A percentile compares a stretch with the other conserved stretches of the same genome.
phyloP scores from a whole-genome alignment of 306 rosid species.

The Canavalia ensiformis region DNA sequence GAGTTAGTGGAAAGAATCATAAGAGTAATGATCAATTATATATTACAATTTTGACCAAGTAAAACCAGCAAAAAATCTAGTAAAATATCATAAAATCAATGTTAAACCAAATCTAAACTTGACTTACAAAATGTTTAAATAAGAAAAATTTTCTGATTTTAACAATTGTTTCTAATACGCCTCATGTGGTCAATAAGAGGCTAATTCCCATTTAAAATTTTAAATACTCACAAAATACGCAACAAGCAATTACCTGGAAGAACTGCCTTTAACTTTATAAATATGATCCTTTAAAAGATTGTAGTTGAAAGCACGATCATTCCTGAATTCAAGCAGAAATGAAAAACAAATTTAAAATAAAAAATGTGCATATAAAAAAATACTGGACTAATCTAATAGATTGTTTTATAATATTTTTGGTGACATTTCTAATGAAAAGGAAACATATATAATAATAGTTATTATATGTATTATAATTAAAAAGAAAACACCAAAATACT shows the following conservation, averaged over 20 bases:
- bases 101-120: too few species aligned
- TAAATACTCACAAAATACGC: too few species aligned
- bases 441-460: not conserved
- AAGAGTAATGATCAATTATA: too few species aligned
- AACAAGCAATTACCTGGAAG: conserved; percentile 36
- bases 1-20: too few species aligned
- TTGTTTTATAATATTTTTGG: not conserved
- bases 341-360: not conserved
- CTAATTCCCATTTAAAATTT: too few species aligned
- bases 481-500: not conserved
- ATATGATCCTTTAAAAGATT: not conserved
- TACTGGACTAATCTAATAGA: not conserved
- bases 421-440: not conserved
- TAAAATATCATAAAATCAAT: too few species aligned
- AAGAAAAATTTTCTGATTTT: too few species aligned
- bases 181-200: too few species aligned
- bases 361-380: not conserved
- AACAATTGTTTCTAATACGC: too few species aligned
- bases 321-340: conserved; percentile 11
- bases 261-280: conserved; percentile 44
- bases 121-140: too few species aligned
- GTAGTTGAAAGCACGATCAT: not conserved
- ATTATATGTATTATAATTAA: not conserved
- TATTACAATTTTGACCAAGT: too few species aligned
- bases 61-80: too few species aligned